Conservation (phyloP, 1,284 basidiomycete species). For the Ganoderma meredithae region DNA sequence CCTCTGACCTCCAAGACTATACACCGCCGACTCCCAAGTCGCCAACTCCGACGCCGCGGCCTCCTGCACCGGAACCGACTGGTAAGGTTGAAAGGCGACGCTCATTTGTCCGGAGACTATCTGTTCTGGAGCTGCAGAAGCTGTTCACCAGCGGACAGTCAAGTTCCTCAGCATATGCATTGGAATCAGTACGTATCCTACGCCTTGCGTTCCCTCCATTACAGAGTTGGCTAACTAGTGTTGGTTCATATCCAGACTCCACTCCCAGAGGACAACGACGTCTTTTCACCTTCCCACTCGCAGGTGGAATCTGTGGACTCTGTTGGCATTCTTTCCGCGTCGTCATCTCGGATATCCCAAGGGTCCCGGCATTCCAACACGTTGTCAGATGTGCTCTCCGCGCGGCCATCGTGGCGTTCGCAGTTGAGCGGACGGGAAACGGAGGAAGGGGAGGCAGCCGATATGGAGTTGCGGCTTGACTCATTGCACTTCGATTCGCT, state of each 20-base stretch:
- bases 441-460: conserved; percentile 43
- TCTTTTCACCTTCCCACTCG: conserved; percentile 21
- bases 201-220: neutral
- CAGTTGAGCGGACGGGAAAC: conserved; percentile 13
- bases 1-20: conserved; percentile 34
- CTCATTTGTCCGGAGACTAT: conserved; percentile 42
- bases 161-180: conserved; percentile 7
- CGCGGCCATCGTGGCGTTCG: conserved; percentile 24
- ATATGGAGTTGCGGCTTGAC: conserved; percentile 69
- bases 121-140: conserved; percentile 42
- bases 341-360: conserved; percentile 21
- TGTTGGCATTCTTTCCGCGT: conserved; percentile 20
- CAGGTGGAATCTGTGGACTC: conserved; percentile 27
- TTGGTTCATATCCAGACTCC: conserved; percentile 13
- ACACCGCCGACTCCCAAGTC: conserved; percentile 23
- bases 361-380: conserved; percentile 17
- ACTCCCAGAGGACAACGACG: conserved; percentile 19
- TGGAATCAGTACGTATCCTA: neutral
- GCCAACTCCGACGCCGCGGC: conserved; percentile 5
- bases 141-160: conserved; percentile 36
- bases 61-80: conserved; percentile 9
- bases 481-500: conserved; percentile 74
- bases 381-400: conserved; percentile 15
- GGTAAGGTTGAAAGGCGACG: conserved; percentile 35
- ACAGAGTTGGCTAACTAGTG: neutral